Conservation (phyloP, 106 monocot genomes). For the Dioscorea zingiberensis region DNA sequence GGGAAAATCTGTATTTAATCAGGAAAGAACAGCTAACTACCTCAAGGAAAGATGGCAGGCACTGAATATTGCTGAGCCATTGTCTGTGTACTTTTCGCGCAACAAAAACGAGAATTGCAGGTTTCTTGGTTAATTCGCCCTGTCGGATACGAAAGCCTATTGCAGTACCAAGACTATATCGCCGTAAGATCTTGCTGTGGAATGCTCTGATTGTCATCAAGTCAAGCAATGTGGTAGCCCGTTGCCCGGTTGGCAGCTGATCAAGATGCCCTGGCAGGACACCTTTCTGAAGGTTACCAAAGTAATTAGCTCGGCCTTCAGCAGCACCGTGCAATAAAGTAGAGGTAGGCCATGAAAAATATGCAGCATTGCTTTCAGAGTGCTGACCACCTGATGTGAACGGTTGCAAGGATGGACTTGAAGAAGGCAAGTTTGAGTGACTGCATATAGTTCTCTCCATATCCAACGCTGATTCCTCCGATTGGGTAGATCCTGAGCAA, state of each 20-base stretch:
- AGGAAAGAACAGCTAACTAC: no score
- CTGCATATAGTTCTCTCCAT: conserved; percentile 54
- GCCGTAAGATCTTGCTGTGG: conserved; percentile 92
- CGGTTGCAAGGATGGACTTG: conserved; percentile 51
- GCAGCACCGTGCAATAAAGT: conserved; percentile 68
- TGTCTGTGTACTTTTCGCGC: conserved; percentile 89
- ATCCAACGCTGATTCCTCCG: conserved; percentile 69
- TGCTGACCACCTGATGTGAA: conserved; percentile 78
- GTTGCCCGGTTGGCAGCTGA: conserved; percentile 65
- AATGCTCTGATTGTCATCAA: conserved; percentile 98
- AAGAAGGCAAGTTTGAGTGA: conserved; percentile 24
- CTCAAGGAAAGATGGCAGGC: conserved; percentile 86
- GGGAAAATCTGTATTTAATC: no score
- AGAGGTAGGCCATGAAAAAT: conserved; percentile 97
- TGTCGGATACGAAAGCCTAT: conserved; percentile 84
- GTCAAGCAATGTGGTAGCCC: conserved; percentile 86
- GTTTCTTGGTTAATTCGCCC: conserved; percentile 73
- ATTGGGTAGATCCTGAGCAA: conserved; percentile 43
- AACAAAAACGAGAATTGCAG: conserved; percentile 97
- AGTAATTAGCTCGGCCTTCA: conserved; percentile 96
- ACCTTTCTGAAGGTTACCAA: conserved; percentile 95
- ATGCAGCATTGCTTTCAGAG: conserved; percentile 83
- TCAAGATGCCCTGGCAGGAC: conserved; percentile 66
- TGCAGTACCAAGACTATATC: conserved; percentile 89
- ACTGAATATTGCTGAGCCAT: conserved; percentile 79